phyloP scores from a whole-genome alignment of 495 filamentous ascomycete genomes.

The Geopyxis carbonaria region DNA sequence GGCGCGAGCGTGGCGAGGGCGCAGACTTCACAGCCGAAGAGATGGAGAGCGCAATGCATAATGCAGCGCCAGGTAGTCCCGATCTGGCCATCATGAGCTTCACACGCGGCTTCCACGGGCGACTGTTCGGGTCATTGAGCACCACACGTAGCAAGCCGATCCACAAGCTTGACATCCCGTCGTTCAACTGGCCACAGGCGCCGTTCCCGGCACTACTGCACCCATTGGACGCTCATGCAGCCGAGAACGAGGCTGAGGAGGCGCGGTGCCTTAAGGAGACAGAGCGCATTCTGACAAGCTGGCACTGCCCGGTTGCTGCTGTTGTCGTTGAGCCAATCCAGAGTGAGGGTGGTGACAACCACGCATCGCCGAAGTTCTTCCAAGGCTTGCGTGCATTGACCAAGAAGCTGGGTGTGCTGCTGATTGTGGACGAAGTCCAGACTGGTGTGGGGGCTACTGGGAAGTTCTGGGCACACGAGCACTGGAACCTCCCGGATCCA shows the following conservation, averaged over 20 bases:
- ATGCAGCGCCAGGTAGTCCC: slow-evolving; percentile 67
- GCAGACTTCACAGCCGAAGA: slow-evolving; percentile 79
- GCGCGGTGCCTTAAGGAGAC: slow-evolving; percentile 72
- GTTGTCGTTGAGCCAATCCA: slow-evolving; percentile 92
- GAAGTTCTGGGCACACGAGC: slow-evolving; percentile 98
- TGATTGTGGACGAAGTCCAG: slow-evolving; percentile 98
- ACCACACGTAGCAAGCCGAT: slow-evolving; percentile 94
- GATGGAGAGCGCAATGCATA: slow-evolving; percentile 61
- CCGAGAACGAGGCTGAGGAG: slow-evolving; percentile 73
- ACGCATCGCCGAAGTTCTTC: slow-evolving; percentile 90
- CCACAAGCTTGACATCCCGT: slow-evolving; percentile 96
- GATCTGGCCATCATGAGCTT: slow-evolving; percentile 84
- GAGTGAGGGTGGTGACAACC: slow-evolving; percentile 97
- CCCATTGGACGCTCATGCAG: slow-evolving; percentile 64
- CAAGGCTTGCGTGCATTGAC: slow-evolving; percentile 70
- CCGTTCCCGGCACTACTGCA: slow-evolving; percentile 82
- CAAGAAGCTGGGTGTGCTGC: slow-evolving; percentile 64
- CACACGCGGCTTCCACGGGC: slow-evolving; percentile 86
- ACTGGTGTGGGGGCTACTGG: slow-evolving; percentile 91
- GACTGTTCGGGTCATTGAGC: slow-evolving; percentile 78
- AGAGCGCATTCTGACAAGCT: slow-evolving; percentile 64
- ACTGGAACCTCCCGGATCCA: slow-evolving; percentile 71
- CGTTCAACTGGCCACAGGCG: slow-evolving; percentile 96
- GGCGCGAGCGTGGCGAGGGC: slow-evolving; percentile 68
- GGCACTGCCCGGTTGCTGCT: slow-evolving; percentile 69